phyloP scores from a whole-genome alignment of 1,284 basidiomycete genomes.

The Puccinia triticina region DNA sequence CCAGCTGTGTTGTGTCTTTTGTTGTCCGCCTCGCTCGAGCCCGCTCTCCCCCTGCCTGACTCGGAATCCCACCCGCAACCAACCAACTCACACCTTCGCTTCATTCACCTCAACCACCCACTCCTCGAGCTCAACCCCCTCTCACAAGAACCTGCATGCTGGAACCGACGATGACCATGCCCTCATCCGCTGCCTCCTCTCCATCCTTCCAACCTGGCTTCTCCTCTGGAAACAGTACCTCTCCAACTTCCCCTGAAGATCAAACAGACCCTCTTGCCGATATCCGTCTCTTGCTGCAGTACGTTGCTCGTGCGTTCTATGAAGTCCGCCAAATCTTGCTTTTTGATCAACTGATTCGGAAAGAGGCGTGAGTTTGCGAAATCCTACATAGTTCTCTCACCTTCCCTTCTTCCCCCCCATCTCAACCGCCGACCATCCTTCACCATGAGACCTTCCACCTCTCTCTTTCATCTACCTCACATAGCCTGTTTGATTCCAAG shows the following conservation, averaged over 20 bases:
- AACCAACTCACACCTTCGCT: no score
- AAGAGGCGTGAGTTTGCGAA: conserved; percentile 49
- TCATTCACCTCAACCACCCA: not conserved
- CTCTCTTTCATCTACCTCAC: not conserved
- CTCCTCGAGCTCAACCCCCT: not conserved
- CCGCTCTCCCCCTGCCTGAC: no score
- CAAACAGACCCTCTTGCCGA: conserved; percentile 41
- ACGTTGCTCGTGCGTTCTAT: conserved; percentile 91
- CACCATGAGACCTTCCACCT: not conserved
- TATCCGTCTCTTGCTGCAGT: conserved; percentile 70
- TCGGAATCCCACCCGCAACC: no score
- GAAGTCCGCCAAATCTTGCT: conserved; percentile 87
- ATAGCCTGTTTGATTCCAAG: no score
- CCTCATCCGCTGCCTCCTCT: conserved; percentile 38
- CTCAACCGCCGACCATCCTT: not conserved
- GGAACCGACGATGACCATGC: not conserved
- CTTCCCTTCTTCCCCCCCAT: not conserved
- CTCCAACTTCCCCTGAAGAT: conserved; percentile 27
- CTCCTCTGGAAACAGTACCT: conserved; percentile 21
- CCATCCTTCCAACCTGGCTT: conserved; percentile 39
- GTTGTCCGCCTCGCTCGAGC: no score
- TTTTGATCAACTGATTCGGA: conserved; percentile 83
- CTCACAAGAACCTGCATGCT: not conserved
- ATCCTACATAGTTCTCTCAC: conserved; percentile 12
- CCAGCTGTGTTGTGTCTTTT: no score